Base-by-base conservation (phyloP, 495 filamentous ascomycete genomes). In the Penicillium salamii region DNA sequence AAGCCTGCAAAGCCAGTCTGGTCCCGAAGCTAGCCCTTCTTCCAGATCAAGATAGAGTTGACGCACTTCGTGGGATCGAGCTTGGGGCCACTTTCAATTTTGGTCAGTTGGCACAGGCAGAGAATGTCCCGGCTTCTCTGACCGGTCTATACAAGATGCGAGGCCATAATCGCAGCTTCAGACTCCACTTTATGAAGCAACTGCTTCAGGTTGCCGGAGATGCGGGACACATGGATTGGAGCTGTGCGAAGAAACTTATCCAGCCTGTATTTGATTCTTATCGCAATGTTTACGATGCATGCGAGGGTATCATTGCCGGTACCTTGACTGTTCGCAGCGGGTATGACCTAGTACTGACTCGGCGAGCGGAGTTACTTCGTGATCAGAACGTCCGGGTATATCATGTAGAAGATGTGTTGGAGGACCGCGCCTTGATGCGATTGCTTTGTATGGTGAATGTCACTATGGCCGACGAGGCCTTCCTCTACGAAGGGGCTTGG, bases 31-130 rank as follows among this genome's bases (percentile, higher is more conserved):
- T 73, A 5, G 50, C 59, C 12, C 45, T 34, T 5, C 58, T 72
- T 1, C 15, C 63, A 14, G 6, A 11, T 18, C 33, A 56, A 13
- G 36, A 69, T 23, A 61, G 31, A 31, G 50, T 52, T 18, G 56
- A 66, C 37, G 19, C 79, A 28, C 54, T 79, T 12, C 62, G 56
- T n/a, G 65, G 66, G 31, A 65, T 72, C 33, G 57, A 69, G 46
- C 59, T 78, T 7, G 77, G 76, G 23, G 74, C 73, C 0, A 69
- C 67, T 0, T 70, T 81, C 52, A 73, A 72, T 41, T 65, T 72
- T 45, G 67, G 62, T 5, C 70, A 73, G 34, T 46, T 73, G 13
- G 69, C 61, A 3, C 69, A 73, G 41, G 69, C 67, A 2, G 70
- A 72, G 46, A 72, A 67, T 41, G 54, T 46, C 2, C 69, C 70